Evolutionary conservation across 1,284 basidiomycete species (phyloP).

Genomic region (Anthracocystis panici-leucophaei): DNA sequence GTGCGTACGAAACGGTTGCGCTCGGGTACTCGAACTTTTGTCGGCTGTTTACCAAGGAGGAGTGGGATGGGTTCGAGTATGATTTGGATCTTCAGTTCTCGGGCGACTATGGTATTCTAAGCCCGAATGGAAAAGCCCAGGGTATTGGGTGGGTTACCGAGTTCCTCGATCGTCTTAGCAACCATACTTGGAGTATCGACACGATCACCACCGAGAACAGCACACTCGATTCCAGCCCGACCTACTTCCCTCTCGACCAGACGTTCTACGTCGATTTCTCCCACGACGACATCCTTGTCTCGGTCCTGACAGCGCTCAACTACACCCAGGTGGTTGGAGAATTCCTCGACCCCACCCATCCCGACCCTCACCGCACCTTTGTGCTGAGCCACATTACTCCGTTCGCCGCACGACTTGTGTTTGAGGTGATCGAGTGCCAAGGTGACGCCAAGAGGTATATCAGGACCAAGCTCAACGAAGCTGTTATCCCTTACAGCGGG

Average conservation of each 20-base stretch:
- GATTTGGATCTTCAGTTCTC: conserved; percentile 73
- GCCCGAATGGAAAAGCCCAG: conserved; percentile 80
- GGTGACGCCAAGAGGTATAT: conserved; percentile 74
- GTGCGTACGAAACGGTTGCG: conserved; percentile 61
- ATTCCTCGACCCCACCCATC: conserved; percentile 39
- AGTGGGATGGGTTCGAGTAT: conserved; percentile 82
- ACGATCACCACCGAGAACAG: conserved; percentile 62
- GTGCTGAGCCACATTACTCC: conserved; percentile 55
- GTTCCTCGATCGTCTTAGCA: conserved; percentile 60
- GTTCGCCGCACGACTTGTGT: conserved; percentile 55
- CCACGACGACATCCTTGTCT: conserved; percentile 62
- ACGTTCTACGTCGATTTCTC: conserved; percentile 64
- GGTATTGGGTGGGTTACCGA: conserved; percentile 81
- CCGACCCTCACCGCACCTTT: conserved; percentile 51
- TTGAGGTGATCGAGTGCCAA: conserved; percentile 56
- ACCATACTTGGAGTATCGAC: conserved; percentile 31
- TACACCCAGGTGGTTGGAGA: conserved; percentile 59
- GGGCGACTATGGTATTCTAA: conserved; percentile 79
- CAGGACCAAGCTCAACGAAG: conserved; percentile 86
- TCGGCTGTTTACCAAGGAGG: conserved; percentile 84
- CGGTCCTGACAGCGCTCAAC: conserved; percentile 64
- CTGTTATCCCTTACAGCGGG: conserved; percentile 82
- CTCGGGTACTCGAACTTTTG: conserved; percentile 76
- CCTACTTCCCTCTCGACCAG: conserved; percentile 65
- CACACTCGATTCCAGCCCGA: conserved; percentile 50